Evolutionary conservation across 139 green algal genomes (phyloP), one percentile per base, ranked within the genome.

Genomic region (Edaphochlamys debaryana): DNA sequence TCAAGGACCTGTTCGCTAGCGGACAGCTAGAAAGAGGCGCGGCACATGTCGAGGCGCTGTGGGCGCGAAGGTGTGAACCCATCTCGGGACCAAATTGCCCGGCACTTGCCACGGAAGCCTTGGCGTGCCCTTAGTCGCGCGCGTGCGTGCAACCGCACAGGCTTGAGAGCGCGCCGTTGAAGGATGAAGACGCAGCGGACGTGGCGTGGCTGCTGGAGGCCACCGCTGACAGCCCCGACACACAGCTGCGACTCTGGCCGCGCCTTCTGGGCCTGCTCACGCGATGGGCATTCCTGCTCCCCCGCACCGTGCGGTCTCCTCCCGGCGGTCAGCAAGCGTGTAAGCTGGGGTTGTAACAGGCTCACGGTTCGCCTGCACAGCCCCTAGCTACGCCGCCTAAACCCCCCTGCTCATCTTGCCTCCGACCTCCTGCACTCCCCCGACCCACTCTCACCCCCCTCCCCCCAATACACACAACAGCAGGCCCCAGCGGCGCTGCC

Each of bases 221-320:
- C 36, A 72, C 75, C 3, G 2, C 64, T 4, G 30, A 22, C 0
- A 62, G 32, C 75, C 29, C 60, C 1, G 58, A 7, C 0, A 11
- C 63, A 8, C 75, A 81, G 32, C 30, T 25, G 45, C n/a, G 38
- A n/a, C 32, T 81, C 0, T 81, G 75, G 75, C 75, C 75, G 1
- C 62, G 63, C 15, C 41, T 81, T 20, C 75, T 81, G 3, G 60
- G 56, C 60, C 40, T 81, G 3, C 75, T 81, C n/a, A 50, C 75
- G 32, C 75, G 75, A 34, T 81, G 75, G 75, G 60, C 75, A 36
- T 81, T 63, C n/a, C 15, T 48, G 4, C 11, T 38, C 7, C 3
- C 40, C 20, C 34, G 60, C 11, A 54, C 11, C 45, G 13, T n/a
- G n/a, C n/a, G n/a, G n/a, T n/a, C n/a, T n/a, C n/a, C n/a, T n/a